Conservation (phyloP, 2,329 filamentous ascomycete species). For the Fusarium keratoplasticum region DNA sequence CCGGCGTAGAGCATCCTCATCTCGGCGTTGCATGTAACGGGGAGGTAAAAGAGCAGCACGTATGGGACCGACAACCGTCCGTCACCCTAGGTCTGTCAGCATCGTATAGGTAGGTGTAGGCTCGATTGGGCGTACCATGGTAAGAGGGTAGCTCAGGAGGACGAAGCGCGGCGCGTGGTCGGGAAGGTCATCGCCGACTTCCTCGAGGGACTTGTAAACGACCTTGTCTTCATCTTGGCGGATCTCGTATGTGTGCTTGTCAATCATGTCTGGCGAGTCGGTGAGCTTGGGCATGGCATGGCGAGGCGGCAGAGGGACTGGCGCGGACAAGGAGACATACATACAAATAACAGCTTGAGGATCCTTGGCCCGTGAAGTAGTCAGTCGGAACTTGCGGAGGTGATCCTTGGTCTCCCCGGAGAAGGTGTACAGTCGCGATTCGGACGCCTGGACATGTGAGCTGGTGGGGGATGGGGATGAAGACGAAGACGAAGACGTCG, state of each 20-base stretch:
- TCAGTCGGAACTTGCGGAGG: constrained; percentile 92
- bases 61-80: constrained; percentile 92
- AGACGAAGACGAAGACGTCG: neutral
- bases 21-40: constrained; percentile 88
- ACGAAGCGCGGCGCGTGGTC: constrained; percentile 93
- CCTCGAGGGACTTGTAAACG: constrained; percentile 83
- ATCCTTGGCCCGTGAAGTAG: constrained; percentile 86
- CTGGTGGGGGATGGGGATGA: neutral
- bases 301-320: neutral
- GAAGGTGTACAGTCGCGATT: constrained; percentile 92
- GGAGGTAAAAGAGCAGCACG: constrained; percentile 94
- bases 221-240: constrained; percentile 80
- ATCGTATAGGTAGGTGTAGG: neutral
- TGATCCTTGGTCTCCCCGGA: constrained; percentile 89
- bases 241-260: constrained; percentile 91
- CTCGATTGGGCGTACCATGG: constrained; percentile 68
- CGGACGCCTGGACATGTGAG: constrained; percentile 65
- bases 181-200: constrained; percentile 88
- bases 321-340: constrained; percentile 53
- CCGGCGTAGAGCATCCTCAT: constrained; percentile 94
- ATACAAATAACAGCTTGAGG: constrained; percentile 96
- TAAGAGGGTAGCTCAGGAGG: constrained; percentile 90
- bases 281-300: neutral
- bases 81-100: constrained; percentile 67
- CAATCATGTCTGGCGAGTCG: constrained; percentile 78